Conservation (phyloP, 192 early-diverging fungal genomes). For the Coemansia nantahalensis region DNA sequence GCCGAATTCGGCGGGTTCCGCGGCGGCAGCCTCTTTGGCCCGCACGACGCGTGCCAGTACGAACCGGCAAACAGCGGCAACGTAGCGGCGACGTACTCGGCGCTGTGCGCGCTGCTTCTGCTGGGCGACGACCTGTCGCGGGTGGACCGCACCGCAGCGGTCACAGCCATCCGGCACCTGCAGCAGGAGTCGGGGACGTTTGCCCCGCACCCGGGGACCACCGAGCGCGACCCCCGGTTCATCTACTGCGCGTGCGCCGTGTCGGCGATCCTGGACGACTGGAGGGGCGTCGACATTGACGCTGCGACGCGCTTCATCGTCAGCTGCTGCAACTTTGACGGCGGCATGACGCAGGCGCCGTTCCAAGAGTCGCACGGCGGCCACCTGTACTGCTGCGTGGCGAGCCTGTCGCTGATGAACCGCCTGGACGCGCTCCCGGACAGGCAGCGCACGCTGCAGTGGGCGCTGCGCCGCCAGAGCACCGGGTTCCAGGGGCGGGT, state of each 20-base stretch:
- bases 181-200: conserved; percentile 82
- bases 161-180: conserved; percentile 57
- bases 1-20: conserved; percentile 50
- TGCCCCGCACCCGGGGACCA: conserved; percentile 61
- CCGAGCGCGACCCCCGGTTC: conserved; percentile 88
- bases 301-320: conserved; percentile 35
- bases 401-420: conserved; percentile 74
- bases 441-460: conserved; percentile 57
- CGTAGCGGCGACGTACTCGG: conserved; percentile 88
- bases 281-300: conserved; percentile 75
- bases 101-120: conserved; percentile 70
- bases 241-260: conserved; percentile 87
- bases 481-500: conserved; percentile 88
- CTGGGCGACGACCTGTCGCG: conserved; percentile 88
- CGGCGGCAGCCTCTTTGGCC: conserved; percentile 54
- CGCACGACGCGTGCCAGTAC: conserved; percentile 23
- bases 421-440: conserved; percentile 55
- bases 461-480: conserved; percentile 78
- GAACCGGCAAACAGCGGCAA: conserved; percentile 54
- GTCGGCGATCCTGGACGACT: conserved; percentile 82
- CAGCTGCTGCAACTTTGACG: conserved; percentile 36
- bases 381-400: conserved; percentile 84
- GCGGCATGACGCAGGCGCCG: conserved; percentile 75
- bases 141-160: conserved; percentile 71
- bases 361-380: conserved; percentile 87